Evolutionary conservation across 228 moss, liverwort and hornwort genomes (phyloP).

Genomic region (Sphagnum magellanicum): DNA sequence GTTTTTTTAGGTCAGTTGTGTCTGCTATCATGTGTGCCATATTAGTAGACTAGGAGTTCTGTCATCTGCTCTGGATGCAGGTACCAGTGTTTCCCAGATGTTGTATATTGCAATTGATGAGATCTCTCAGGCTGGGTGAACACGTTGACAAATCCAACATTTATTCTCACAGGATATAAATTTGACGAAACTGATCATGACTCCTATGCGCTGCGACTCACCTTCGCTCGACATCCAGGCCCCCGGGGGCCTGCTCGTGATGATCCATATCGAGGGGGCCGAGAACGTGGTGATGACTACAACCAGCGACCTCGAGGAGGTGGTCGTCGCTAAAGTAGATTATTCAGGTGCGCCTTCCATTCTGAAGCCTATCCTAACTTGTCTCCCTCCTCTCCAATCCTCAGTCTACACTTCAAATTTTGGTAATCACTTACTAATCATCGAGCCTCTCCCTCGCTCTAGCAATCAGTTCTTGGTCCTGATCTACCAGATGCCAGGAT

Average conservation of each 20-base stretch:
- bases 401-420: not conserved
- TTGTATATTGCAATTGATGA: no score
- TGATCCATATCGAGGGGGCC: slow-evolving; percentile 81
- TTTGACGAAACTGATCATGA: slow-evolving; percentile 99
- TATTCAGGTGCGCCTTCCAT: slow-evolving; percentile 18
- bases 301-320: slow-evolving; percentile 70
- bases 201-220: slow-evolving; percentile 91
- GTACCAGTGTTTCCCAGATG: no score
- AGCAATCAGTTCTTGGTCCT: no score
- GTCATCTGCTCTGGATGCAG: no score
- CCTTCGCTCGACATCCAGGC: slow-evolving; percentile 96
- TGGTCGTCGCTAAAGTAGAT: slow-evolving; percentile 42
- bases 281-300: slow-evolving; percentile 73
- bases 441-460: not conserved
- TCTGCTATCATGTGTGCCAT: no score
- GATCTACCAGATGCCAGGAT: no score
- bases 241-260: slow-evolving; percentile 96
- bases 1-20: no score
- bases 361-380: not conserved
- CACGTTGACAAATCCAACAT: no score
- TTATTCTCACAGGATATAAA: slow-evolving; percentile 73
- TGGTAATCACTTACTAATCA: not conserved
- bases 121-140: no score
- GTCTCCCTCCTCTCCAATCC: slow-evolving; percentile 8
- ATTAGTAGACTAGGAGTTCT: no score